These are phyloP conservation scores for Cyanodermella asteris DNA, from an alignment of 2,329 filamentous ascomycete genomes.

Conservation along the genomic window DNA sequence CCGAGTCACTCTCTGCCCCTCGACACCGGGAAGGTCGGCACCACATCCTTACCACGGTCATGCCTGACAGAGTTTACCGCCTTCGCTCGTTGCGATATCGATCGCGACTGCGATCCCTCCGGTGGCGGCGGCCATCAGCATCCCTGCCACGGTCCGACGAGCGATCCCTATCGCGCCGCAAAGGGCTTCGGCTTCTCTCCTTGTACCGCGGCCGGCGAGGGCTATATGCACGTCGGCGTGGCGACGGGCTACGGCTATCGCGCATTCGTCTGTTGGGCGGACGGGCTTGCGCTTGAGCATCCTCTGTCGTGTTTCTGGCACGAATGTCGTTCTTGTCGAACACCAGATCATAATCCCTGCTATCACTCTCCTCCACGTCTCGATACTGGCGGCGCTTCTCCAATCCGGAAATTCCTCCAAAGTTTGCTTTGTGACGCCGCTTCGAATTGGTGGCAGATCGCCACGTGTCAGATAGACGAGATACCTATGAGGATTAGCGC, in stretches of 20 bases:
- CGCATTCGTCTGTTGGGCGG: too few relatives aligned
- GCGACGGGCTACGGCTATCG: too few relatives aligned
- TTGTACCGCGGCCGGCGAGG: constrained; percentile 7
- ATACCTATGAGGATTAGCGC: constrained; percentile 21
- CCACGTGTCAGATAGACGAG: constrained; percentile 75
- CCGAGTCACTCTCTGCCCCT: too few relatives aligned
- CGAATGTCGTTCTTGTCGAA: constrained; percentile 53
- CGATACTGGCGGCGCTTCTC: constrained; percentile 85
- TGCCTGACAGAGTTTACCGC: too few relatives aligned
- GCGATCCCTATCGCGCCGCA: constrained; percentile 21
- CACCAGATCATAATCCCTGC: constrained; percentile 52
- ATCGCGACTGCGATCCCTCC: constrained; percentile 14
- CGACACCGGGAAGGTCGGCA: too few relatives aligned
- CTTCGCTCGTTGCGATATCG: too few relatives aligned
- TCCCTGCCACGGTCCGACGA: constrained; percentile 15
- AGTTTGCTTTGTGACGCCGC: constrained; percentile 50
- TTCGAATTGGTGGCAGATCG: constrained; percentile 67
- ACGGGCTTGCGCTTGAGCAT: constrained; percentile 10
- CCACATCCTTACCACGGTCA: too few relatives aligned
- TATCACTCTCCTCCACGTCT: constrained; percentile 25
- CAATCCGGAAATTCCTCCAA: constrained; percentile 70
- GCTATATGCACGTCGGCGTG: too few relatives aligned
- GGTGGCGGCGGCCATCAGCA: constrained; percentile 15
- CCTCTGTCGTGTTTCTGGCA: constrained; percentile 23
- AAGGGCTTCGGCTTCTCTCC: constrained; percentile 16